Evolutionary conservation across 176 grass and related monocot genomes (phyloP).

Genomic region (Oryza glaberrima): DNA sequence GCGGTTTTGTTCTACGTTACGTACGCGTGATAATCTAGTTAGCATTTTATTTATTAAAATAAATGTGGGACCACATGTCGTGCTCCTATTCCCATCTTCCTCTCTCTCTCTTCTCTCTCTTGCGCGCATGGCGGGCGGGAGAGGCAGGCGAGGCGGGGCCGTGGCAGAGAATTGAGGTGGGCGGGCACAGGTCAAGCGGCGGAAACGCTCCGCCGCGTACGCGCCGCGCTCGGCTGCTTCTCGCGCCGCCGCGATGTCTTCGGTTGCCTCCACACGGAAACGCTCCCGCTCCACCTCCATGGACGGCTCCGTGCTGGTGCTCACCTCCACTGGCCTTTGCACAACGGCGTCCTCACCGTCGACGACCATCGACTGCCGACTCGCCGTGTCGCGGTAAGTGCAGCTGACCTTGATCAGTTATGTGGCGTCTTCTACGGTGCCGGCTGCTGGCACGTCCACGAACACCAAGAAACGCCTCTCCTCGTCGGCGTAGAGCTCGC

Average conservation of each 20-base stretch:
- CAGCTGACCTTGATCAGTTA: constrained; percentile 47
- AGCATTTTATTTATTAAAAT: too few species aligned
- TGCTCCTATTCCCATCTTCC: too few species aligned
- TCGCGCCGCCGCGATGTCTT: constrained; percentile 52
- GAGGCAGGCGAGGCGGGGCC: too few species aligned
- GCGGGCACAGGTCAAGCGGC: too few species aligned
- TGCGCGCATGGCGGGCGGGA: too few species aligned
- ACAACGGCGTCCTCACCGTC: constrained; percentile 24
- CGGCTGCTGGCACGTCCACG: constrained; percentile 40
- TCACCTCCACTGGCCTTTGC: constrained; percentile 12
- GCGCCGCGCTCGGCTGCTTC: constrained; percentile 41
- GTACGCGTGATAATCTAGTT: too few species aligned
- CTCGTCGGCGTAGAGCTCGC: constrained; percentile 61
- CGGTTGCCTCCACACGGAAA: constrained; percentile 41
- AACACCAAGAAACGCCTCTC: constrained; percentile 57
- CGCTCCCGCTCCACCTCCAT: constrained; percentile 55
- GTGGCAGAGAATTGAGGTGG: too few species aligned
- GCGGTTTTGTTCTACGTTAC: too few species aligned
- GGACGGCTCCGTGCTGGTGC: neutral
- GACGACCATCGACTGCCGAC: neutral
- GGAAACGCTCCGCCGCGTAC: neutral
- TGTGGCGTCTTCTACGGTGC: neutral
- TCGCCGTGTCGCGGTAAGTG: constrained; percentile 44
- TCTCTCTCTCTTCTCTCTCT: too few species aligned
- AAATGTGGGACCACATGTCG: too few species aligned